phyloP scores from a whole-genome alignment of 768 basidiomycete genomes.

The Lentinus brumalis region DNA sequence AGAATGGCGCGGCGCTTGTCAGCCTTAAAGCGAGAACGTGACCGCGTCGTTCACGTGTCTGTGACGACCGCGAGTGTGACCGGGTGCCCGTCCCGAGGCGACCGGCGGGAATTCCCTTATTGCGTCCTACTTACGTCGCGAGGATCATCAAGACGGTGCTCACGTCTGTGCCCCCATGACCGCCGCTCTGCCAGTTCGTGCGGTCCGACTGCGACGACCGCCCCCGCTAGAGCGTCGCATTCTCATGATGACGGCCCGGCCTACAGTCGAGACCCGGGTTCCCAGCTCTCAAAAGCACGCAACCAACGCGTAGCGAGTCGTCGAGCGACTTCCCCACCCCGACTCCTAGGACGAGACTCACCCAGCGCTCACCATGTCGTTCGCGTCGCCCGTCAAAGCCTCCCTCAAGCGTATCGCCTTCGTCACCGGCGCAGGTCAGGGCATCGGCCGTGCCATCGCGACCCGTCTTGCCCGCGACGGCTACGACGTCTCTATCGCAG shows the following conservation, averaged over 20 bases:
- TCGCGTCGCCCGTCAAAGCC: constrained; percentile 30
- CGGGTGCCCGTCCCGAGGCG: too few relatives aligned
- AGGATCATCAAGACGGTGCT: too few relatives aligned
- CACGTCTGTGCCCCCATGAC: background rate
- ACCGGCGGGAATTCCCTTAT: too few relatives aligned
- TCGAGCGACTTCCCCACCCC: too few relatives aligned
- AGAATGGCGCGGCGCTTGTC: constrained; percentile 1
- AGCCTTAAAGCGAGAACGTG: background rate
- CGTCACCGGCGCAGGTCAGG: constrained; percentile 47
- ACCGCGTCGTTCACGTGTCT: constrained; percentile 2
- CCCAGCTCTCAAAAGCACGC: background rate
- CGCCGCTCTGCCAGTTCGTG: background rate
- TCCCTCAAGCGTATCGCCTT: constrained; percentile 38
- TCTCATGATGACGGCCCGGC: background rate
- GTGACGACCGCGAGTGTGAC: background rate
- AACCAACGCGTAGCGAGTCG: background rate
- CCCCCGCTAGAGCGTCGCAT: background rate
- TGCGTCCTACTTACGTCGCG: too few relatives aligned
- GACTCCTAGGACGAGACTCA: too few relatives aligned
- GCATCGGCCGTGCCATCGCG: constrained; percentile 52
- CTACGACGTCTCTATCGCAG: constrained; percentile 49
- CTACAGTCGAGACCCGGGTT: background rate
- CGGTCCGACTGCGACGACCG: background rate
- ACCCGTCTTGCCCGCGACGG: constrained; percentile 49
- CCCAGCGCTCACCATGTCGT: constrained; percentile 3